Evolutionary conservation across 305 asterid species (phyloP).

Genomic region (Petunia hybrid): DNA sequence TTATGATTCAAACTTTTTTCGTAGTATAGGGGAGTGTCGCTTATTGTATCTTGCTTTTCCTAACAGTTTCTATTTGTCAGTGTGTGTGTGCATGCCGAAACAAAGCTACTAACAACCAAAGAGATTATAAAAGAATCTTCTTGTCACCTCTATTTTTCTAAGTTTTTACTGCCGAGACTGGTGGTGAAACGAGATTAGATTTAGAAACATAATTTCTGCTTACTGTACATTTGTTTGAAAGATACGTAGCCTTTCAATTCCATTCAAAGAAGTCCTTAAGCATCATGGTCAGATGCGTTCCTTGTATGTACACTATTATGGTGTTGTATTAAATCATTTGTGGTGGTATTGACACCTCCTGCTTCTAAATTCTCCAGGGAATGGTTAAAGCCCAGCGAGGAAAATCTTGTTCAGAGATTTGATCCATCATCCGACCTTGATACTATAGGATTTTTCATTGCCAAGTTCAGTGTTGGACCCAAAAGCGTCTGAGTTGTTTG

Average conservation of each 20-base stretch:
- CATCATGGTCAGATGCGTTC: background rate
- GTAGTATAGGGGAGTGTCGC: no score
- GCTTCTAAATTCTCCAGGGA: constrained; percentile 57
- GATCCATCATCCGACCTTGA: constrained; percentile 89
- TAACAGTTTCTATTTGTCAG: no score
- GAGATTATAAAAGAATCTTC: background rate
- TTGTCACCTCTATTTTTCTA: background rate
- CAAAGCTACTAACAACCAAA: background rate
- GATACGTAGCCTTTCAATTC: background rate
- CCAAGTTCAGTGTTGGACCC: constrained; percentile 83
- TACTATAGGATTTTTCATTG: constrained; percentile 93
- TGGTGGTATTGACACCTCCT: background rate
- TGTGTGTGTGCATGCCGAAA: background rate
- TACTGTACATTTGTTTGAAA: background rate
- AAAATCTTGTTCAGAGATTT: constrained; percentile 88
- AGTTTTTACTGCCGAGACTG: background rate
- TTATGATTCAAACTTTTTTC: no score
- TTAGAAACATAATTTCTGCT: background rate
- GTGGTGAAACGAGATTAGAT: background rate
- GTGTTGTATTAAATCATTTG: background rate
- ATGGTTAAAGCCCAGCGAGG: constrained; percentile 95
- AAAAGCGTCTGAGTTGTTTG: constrained; percentile 51
- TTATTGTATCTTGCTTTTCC: no score
- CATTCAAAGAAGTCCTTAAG: background rate
- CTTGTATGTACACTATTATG: background rate